Conservation (phyloP, 2,329 filamentous ascomycete genomes). For the Colletotrichum spinosum region DNA sequence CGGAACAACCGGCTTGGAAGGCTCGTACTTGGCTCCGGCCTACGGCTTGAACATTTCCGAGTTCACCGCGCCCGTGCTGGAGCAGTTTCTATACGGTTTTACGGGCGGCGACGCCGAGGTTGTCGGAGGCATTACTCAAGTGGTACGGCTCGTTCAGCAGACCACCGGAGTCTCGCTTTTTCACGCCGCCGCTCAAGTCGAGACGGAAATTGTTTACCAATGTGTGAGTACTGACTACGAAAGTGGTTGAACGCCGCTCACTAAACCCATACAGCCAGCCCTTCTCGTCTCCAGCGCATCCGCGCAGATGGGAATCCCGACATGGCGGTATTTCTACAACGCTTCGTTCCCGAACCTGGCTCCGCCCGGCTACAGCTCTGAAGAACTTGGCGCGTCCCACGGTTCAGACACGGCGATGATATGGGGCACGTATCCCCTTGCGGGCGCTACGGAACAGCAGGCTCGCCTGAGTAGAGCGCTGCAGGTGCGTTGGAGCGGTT, state of each 20-base stretch:
- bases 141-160: conserved; percentile 4
- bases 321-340: conserved; percentile 31
- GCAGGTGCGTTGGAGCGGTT: conserved; percentile 14
- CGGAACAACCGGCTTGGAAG: conserved; percentile 10
- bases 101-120: conserved; percentile 3
- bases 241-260: neutral
- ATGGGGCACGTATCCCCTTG: conserved; percentile 19
- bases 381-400: conserved; percentile 18
- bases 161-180: conserved; percentile 10
- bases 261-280: neutral
- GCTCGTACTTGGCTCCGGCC: conserved; percentile 7
- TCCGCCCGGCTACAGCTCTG: conserved; percentile 12
- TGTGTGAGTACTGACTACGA: conserved; percentile 10
- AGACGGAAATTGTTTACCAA: conserved; percentile 20
- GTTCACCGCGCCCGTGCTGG: neutral
- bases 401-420: conserved; percentile 21
- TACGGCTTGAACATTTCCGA: conserved; percentile 4
- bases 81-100: neutral
- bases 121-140: neutral
- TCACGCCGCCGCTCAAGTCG: conserved; percentile 6
- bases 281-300: conserved; percentile 13
- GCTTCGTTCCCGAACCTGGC: conserved; percentile 22
- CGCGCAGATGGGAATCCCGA: conserved; percentile 4
- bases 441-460: conserved; percentile 10
- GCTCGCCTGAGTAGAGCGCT: conserved; percentile 6